Percentiles rank a stretch among this genome's conserved stretches.
These are phyloP conservation scores for Seminavis robusta DNA, from an alignment of 108 stramenopile species.

Conservation along the genomic window DNA sequence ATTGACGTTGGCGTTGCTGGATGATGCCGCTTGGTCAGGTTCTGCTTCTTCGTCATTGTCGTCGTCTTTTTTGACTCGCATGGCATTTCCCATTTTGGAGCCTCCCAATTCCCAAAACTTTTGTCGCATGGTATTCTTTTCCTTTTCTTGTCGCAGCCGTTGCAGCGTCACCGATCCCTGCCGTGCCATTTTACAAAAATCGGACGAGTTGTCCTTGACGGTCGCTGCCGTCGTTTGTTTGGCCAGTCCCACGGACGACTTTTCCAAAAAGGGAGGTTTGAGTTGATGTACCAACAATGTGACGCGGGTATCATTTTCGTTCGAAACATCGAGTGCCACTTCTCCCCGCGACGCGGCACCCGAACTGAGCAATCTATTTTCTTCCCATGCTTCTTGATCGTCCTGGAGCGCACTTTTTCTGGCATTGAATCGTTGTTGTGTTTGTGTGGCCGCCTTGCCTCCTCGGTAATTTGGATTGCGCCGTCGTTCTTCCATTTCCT, in stretches of 20 bases:
- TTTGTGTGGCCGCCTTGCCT: no score
- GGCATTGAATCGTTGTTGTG: constrained; percentile 39
- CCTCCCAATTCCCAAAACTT: constrained; percentile 99
- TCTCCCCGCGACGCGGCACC: constrained; percentile 76
- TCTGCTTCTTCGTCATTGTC: constrained; percentile 18
- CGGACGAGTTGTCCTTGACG: constrained; percentile 77
- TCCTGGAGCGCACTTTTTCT: constrained; percentile 73
- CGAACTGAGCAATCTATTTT: constrained; percentile 84
- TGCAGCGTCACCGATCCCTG: constrained; percentile 84
- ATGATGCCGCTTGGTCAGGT: constrained; percentile 16
- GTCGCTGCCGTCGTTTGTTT: no score
- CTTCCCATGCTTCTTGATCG: constrained; percentile 97
- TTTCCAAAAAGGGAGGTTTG: constrained; percentile 95
- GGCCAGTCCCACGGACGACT: constrained; percentile 74
- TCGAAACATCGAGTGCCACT: constrained; percentile 73
- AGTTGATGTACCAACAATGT: constrained; percentile 92
- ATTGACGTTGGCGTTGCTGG: constrained; percentile 24
- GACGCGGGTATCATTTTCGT: constrained; percentile 60
- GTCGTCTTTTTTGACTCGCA: constrained; percentile 61
- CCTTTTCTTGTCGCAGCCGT: constrained; percentile 78
- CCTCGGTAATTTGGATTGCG: no score
- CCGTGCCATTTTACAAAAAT: constrained; percentile 91
- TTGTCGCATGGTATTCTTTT: constrained; percentile 90
- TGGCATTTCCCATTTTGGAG: constrained; percentile 90
- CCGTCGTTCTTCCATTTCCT: constrained; percentile 70